These are phyloP conservation scores for Peterozyma toletana DNA, from an alignment of 805 yeast genomes.

Conservation along the genomic window DNA sequence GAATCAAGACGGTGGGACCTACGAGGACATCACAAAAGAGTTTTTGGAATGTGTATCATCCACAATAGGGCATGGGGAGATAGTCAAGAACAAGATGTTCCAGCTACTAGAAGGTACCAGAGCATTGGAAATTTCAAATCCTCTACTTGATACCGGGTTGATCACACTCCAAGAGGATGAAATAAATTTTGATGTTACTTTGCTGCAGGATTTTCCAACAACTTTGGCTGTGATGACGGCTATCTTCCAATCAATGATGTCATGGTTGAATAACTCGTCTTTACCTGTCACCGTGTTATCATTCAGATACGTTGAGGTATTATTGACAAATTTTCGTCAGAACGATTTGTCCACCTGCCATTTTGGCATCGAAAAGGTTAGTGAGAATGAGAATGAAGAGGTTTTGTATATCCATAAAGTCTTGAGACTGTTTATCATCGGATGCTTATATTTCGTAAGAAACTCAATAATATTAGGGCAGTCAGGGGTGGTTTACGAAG, in stretches of 20 bases:
- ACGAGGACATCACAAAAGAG: too few relatives aligned
- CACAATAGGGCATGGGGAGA: slow-evolving; percentile 32
- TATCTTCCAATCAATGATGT: slow-evolving; percentile 45
- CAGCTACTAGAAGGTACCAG: slow-evolving; percentile 78
- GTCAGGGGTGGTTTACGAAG: slow-evolving; percentile 60
- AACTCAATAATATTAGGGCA: slow-evolving; percentile 37
- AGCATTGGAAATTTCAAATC: slow-evolving; percentile 73
- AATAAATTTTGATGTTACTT: slow-evolving; percentile 34
- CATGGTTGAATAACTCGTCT: slow-evolving; percentile 75
- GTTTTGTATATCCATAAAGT: slow-evolving; percentile 38
- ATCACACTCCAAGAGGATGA: slow-evolving; percentile 41
- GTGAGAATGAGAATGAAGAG: slow-evolving; percentile 11
- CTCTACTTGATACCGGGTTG: slow-evolving; percentile 71
- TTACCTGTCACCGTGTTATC: slow-evolving; percentile 73
- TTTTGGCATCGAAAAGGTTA: neutral
- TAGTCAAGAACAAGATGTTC: slow-evolving; percentile 54
- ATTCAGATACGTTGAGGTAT: slow-evolving; percentile 61
- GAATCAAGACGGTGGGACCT: too few relatives aligned
- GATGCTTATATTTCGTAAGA: slow-evolving; percentile 47
- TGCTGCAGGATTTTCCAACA: slow-evolving; percentile 27
- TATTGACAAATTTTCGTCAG: slow-evolving; percentile 24
- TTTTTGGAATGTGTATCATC: too few relatives aligned
- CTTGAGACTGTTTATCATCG: slow-evolving; percentile 42
- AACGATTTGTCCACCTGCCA: slow-evolving; percentile 1
- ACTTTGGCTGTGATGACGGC: slow-evolving; percentile 47